A percentile compares a stretch with the other conserved stretches of the same genome.
phyloP scores from a whole-genome alignment of 2,329 filamentous ascomycete genomes.

The Fusarium sp. region DNA sequence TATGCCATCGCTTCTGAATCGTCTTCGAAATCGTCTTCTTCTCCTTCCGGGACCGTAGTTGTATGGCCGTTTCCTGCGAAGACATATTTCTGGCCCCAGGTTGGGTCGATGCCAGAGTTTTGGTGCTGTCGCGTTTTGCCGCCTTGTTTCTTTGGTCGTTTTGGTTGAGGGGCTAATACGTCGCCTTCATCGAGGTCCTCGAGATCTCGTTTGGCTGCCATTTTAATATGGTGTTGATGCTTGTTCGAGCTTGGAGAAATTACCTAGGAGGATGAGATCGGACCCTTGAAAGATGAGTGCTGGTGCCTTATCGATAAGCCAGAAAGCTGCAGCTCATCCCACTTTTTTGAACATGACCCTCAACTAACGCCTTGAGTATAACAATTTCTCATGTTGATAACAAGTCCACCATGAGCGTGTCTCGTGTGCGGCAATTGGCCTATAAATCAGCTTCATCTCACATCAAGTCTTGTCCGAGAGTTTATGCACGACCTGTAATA shows the following conservation, averaged over 20 bases:
- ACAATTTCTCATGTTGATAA: constrained; percentile 38
- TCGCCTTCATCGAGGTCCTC: constrained; percentile 46
- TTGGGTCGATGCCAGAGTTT: constrained; percentile 65
- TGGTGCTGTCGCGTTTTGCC: constrained; percentile 53
- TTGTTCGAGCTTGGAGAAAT: constrained; percentile 13
- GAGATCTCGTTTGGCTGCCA: constrained; percentile 51
- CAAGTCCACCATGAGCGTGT: constrained; percentile 45
- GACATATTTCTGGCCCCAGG: constrained; percentile 77
- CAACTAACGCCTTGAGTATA: neutral
- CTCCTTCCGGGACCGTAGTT: constrained; percentile 57
- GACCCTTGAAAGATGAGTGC: constrained; percentile 14
- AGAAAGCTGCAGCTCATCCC: constrained; percentile 23
- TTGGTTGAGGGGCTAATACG: constrained; percentile 38
- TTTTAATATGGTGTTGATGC: constrained; percentile 22
- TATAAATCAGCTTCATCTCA: neutral
- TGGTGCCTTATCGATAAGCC: constrained; percentile 38
- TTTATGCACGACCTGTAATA: constrained; percentile 9
- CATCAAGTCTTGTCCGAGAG: neutral
- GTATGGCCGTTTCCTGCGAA: constrained; percentile 70
- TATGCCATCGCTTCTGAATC: constrained; percentile 76
- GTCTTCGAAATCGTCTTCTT: constrained; percentile 74
- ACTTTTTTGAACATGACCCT: constrained; percentile 11
- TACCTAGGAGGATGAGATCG: neutral
- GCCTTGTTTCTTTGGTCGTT: constrained; percentile 43
- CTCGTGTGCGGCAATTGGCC: constrained; percentile 42